Evolutionary conservation across 1,284 basidiomycete species (phyloP).

Genomic region (Puccinia polysora): DNA sequence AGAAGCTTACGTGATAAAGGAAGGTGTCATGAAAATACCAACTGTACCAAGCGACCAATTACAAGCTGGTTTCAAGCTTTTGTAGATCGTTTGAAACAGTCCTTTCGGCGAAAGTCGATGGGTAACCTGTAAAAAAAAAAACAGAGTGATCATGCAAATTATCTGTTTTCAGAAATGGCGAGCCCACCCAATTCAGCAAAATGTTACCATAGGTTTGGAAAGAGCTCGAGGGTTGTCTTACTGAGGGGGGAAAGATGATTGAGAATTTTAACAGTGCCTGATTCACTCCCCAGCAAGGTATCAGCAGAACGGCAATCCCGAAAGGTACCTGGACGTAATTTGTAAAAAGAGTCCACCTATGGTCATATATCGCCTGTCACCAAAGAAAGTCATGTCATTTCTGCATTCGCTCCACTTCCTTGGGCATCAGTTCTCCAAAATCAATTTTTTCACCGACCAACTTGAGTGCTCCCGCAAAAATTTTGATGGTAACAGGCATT

Average conservation of each 20-base stretch:
- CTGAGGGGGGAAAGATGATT: constrained; percentile 17
- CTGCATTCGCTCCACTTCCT: background rate
- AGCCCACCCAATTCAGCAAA: background rate
- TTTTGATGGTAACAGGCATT: background rate
- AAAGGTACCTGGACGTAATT: constrained; percentile 28
- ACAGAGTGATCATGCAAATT: constrained; percentile 12
- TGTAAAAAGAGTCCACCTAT: constrained; percentile 3
- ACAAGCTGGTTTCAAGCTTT: constrained; percentile 3
- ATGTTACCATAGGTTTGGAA: background rate
- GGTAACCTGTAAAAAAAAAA: background rate
- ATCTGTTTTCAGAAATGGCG: background rate
- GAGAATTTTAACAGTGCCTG: background rate
- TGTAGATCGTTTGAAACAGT: background rate
- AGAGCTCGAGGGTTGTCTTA: background rate
- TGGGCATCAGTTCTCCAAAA: background rate
- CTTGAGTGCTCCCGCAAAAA: background rate
- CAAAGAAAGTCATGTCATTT: background rate
- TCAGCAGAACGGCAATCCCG: constrained; percentile 3
- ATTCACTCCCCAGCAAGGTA: constrained; percentile 15
- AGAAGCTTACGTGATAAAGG: constrained; percentile 5
- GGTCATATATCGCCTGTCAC: background rate
- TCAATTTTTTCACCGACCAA: background rate
- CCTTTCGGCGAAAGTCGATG: background rate
- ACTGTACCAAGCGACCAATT: constrained; percentile 14
- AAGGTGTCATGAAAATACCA: constrained; percentile 16